Evolutionary conservation across 371 early-diverging fungal genomes (phyloP).

Genomic region (Thermomucor indicae-seudaticae): DNA sequence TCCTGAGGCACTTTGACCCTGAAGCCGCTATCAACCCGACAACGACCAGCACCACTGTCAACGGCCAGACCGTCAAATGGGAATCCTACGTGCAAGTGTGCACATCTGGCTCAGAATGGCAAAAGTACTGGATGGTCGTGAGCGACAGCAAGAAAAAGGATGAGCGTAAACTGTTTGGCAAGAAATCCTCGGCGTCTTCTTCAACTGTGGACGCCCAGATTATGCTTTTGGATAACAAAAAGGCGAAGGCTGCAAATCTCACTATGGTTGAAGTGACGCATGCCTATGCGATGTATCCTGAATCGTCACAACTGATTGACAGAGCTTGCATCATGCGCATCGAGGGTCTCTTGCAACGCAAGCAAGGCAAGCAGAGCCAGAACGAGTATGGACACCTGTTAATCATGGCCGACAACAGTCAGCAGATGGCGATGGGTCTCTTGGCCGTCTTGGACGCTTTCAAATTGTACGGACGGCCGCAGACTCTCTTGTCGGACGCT

Average conservation of each 20-base stretch:
- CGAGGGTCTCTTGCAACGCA: slow-evolving; percentile 26
- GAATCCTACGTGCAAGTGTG: slow-evolving; percentile 50
- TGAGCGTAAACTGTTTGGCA: slow-evolving; percentile 27
- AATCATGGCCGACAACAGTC: slow-evolving; percentile 38
- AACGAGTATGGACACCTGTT: slow-evolving; percentile 25
- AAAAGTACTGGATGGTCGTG: slow-evolving; percentile 52
- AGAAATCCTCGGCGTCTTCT: slow-evolving; percentile 5
- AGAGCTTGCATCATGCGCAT: slow-evolving; percentile 42
- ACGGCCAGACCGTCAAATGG: slow-evolving; percentile 19
- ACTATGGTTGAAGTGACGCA: slow-evolving; percentile 51
- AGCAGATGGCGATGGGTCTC: slow-evolving; percentile 36
- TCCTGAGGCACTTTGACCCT: slow-evolving; percentile 33
- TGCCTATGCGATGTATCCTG: slow-evolving; percentile 75
- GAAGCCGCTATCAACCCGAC: slow-evolving; percentile 29
- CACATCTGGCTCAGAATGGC: slow-evolving; percentile 56
- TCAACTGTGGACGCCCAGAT: slow-evolving; percentile 14
- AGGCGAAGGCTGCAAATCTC: slow-evolving; percentile 48
- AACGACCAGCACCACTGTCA: too few species aligned
- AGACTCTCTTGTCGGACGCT: slow-evolving; percentile 15
- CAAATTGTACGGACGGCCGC: slow-evolving; percentile 44
- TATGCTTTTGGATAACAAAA: slow-evolving; percentile 49
- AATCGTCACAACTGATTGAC: slow-evolving; percentile 40
- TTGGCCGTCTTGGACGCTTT: slow-evolving; percentile 43
- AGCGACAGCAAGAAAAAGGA: slow-evolving; percentile 33
- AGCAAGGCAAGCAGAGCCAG: slow-evolving; percentile 3